phyloP scores from a whole-genome alignment of 108 stramenopile genomes.

The Skeletonema potamos region DNA sequence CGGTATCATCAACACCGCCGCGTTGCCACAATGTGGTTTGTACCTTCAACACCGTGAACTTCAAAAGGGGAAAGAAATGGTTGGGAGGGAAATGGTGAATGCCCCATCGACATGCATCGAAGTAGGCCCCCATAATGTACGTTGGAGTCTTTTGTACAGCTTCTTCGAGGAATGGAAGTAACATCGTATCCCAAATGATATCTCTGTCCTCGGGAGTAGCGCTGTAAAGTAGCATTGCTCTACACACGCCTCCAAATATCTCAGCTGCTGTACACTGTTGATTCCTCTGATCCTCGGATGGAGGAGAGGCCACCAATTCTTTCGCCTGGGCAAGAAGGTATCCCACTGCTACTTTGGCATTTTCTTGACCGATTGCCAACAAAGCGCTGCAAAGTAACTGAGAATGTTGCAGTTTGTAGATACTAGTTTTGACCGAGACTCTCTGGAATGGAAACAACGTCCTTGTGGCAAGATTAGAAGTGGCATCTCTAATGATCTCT shows the following conservation, averaged over 20 bases:
- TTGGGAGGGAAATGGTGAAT: slow-evolving; percentile 70
- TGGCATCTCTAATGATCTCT: slow-evolving; percentile 81
- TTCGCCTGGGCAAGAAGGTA: slow-evolving; percentile 60
- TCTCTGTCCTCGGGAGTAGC: slow-evolving; percentile 15
- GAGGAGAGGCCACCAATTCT: slow-evolving; percentile 73
- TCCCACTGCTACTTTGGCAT: slow-evolving; percentile 41
- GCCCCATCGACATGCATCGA: slow-evolving; percentile 71
- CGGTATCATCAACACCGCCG: slow-evolving; percentile 20
- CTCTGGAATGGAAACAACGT: slow-evolving; percentile 83
- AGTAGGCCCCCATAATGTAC: slow-evolving; percentile 63
- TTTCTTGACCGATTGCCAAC: slow-evolving; percentile 38
- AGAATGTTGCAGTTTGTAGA: slow-evolving; percentile 81
- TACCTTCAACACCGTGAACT: slow-evolving; percentile 65
- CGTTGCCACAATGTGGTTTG: slow-evolving; percentile 78
- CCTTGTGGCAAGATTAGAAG: slow-evolving; percentile 66
- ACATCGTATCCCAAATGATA: slow-evolving; percentile 54
- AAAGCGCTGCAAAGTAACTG: slow-evolving; percentile 68
- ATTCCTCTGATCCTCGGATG: slow-evolving; percentile 89
- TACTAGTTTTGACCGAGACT: slow-evolving; percentile 70
- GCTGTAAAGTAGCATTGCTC: slow-evolving; percentile 52
- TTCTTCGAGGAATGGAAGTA: slow-evolving; percentile 81
- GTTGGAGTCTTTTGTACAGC: slow-evolving; percentile 78
- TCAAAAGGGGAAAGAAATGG: slow-evolving; percentile 56
- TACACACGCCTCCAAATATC: slow-evolving; percentile 78
- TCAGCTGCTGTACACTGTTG: slow-evolving; percentile 82